Evolutionary conservation across 1,139 yeast genomes (phyloP).

Genomic region (Geotrichum bryndzae): DNA sequence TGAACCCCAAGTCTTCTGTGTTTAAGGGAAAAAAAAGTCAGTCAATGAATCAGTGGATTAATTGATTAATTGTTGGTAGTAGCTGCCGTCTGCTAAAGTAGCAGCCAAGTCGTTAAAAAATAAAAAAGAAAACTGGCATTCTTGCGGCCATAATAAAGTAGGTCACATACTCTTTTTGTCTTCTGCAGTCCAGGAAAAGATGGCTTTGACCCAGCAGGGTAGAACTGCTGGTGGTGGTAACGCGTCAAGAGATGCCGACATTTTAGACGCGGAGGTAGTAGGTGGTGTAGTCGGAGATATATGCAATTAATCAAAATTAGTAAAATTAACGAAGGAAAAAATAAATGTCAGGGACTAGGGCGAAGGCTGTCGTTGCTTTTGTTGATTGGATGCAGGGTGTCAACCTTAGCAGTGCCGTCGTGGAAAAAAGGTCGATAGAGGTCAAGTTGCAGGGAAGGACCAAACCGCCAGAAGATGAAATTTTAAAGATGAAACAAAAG

Average conservation of each 20-base stretch:
- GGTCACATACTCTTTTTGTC: slow-evolving; percentile 41
- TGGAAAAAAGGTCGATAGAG: neutral
- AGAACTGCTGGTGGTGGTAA: slow-evolving; percentile 14
- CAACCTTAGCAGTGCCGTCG: neutral
- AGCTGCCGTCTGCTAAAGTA: neutral
- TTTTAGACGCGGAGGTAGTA: neutral
- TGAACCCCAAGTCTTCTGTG: slow-evolving; percentile 75
- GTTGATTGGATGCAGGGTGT: neutral
- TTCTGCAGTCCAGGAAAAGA: slow-evolving; percentile 84
- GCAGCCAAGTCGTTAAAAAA: neutral
- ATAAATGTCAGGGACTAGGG: neutral
- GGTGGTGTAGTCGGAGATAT: neutral
- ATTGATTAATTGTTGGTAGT: neutral
- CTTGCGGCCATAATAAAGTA: neutral
- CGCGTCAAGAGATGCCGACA: neutral
- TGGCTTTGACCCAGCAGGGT: slow-evolving; percentile 72
- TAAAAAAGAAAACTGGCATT: slow-evolving; percentile 9
- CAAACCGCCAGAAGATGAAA: neutral
- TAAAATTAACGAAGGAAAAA: neutral
- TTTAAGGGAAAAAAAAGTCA: neutral
- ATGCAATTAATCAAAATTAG: neutral
- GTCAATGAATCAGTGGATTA: neutral
- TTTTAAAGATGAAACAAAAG: neutral
- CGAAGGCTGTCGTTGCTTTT: neutral
- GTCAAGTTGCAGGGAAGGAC: neutral